These are phyloP conservation scores for Scedosporium dehoogii DNA, from an alignment of 2,329 filamentous ascomycete species.

Conservation along the genomic window DNA sequence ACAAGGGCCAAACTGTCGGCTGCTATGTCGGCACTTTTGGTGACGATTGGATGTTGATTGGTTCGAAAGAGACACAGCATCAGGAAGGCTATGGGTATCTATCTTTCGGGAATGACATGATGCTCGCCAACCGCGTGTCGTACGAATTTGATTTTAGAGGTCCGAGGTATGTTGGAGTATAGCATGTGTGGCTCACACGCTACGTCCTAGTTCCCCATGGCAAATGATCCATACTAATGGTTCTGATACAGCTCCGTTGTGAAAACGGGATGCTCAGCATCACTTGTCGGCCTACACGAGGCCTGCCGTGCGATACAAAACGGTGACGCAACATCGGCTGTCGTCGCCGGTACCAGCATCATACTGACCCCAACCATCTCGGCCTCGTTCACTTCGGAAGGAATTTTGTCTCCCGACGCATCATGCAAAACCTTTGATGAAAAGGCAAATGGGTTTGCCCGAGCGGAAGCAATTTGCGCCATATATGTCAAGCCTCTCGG, in stretches of 20 bases:
- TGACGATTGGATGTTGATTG: slow-evolving; percentile 9
- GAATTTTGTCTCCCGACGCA: slow-evolving; percentile 36
- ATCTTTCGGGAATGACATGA: slow-evolving; percentile 14
- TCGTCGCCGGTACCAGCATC: slow-evolving; percentile 23
- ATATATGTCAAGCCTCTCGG: slow-evolving; percentile 47
- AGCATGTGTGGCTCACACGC: no score
- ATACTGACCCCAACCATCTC: slow-evolving; percentile 19
- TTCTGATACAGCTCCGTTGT: slow-evolving; percentile 15
- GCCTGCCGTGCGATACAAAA: slow-evolving; percentile 19
- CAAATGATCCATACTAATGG: not conserved
- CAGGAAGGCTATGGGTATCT: slow-evolving; percentile 12
- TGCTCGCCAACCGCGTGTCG: slow-evolving; percentile 21
- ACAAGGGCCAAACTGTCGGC: slow-evolving; percentile 6
- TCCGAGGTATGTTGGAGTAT: slow-evolving; percentile 15
- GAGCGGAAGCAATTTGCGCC: slow-evolving; percentile 48
- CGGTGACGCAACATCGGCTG: slow-evolving; percentile 17
- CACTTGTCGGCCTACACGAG: slow-evolving; percentile 20
- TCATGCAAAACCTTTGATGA: slow-evolving; percentile 33
- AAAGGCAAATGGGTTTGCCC: slow-evolving; percentile 39
- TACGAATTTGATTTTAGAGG: slow-evolving; percentile 23
- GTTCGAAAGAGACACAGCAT: slow-evolving; percentile 8
- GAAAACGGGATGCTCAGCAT: slow-evolving; percentile 28
- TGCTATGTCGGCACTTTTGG: slow-evolving; percentile 11
- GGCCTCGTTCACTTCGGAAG: slow-evolving; percentile 12
- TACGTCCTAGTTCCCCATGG: not conserved